Evolutionary conservation across 1,284 basidiomycete species (phyloP), one percentile per base, ranked within the genome.

Genomic region (Porodaedalea pini): DNA sequence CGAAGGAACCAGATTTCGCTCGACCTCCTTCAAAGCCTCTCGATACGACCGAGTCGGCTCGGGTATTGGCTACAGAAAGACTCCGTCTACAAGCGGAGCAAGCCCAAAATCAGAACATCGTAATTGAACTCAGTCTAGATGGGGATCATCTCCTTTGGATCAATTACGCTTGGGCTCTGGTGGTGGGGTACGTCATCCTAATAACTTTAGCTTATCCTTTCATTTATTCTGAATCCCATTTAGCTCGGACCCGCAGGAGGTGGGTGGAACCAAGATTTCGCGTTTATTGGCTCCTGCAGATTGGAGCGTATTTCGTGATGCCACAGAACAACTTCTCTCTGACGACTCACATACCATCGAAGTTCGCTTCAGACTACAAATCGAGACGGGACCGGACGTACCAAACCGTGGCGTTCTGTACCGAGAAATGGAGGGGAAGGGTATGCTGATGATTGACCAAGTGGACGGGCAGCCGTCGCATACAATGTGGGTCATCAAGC

Each of bases 401-500:
- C 73, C 32, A 71, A 31, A 71, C 23, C 71, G 71, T 45, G 78
- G 79, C 70, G 71, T 79, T 63, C 74, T 88, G 65, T 94, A 87
- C 70, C 90, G 93, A 69, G 83, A 85, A 66, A 95, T 99, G 86
- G 94, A 98, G 66, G 97, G 93, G 39, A 97, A 97, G 69, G 97
- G 97, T 21, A 98, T 99, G 96, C 83, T 99, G 64, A 96, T 99
- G 87, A 84, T 92, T 63, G 94, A 97, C 71, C 85, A 92, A 34
- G 85, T 93, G 67, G 88, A 87, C 54, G 89, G 89, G 3, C 80
- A 82, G 60, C 86, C 93, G 2, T 92, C 94, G 21, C 97, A 99
- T 71, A 97, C 96, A 3, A 98, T 99, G 95, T 99, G 97, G 97
- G 95, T 98, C 41, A 85, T 98, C 69, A 94, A 92, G 67, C 93